Conservation (phyloP, 306 rosid genomes). For the Medicago arabica region DNA sequence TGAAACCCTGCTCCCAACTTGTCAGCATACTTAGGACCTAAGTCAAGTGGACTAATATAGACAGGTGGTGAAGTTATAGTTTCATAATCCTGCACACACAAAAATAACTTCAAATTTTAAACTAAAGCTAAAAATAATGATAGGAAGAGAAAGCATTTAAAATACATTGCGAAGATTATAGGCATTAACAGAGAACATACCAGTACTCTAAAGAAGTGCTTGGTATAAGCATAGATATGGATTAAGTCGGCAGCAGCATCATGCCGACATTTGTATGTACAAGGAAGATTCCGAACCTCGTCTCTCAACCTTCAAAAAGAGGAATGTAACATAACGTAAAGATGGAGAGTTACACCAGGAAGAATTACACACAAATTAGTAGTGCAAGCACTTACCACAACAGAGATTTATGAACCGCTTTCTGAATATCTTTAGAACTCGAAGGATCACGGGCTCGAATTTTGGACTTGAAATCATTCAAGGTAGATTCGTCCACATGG, state of each 20-base stretch:
- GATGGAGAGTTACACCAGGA: conserved; percentile 12
- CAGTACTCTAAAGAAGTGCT: conserved; percentile 84
- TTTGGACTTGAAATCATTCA: conserved; percentile 75
- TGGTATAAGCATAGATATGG: conserved; percentile 91
- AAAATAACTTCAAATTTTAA: conserved; percentile 22
- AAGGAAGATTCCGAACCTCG: conserved; percentile 84
- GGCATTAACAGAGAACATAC: conserved; percentile 49
- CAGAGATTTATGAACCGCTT: conserved; percentile 73
- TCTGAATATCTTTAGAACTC: conserved; percentile 65
- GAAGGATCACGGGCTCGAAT: conserved; percentile 72
- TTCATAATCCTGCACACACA: conserved; percentile 70
- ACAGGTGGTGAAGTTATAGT: conserved; percentile 93
- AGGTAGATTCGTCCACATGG: conserved; percentile 64
- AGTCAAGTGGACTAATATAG: conserved; percentile 96
- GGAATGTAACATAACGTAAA: conserved; percentile 16
- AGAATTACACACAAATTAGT: conserved; percentile 20
- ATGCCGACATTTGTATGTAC: conserved; percentile 96
- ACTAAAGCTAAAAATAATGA: conserved; percentile 3
- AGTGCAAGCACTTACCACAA: conserved; percentile 63
- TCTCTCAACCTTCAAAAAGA: conserved; percentile 82
- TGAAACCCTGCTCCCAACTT: conserved; percentile 81
- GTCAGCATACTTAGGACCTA: conserved; percentile 89
- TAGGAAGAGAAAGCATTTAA: neutral
- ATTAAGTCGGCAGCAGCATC: conserved; percentile 99
- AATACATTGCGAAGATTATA: neutral